Base-by-base conservation (phyloP, 2,329 filamentous ascomycete species). In the Eutypella sp. region DNA sequence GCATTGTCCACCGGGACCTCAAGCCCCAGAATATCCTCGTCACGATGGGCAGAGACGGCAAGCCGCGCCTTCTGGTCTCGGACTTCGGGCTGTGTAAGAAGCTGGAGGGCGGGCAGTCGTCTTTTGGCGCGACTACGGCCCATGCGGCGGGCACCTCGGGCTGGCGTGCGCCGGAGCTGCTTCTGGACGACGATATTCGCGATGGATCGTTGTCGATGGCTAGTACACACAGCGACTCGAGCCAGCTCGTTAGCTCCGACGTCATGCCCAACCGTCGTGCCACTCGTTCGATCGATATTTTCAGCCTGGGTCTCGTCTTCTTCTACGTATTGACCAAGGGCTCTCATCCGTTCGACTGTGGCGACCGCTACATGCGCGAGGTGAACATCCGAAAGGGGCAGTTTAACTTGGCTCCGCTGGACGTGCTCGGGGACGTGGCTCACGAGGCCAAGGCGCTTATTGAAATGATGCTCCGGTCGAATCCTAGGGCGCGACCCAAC, bases 1-100 rank as follows among this genome's bases (percentile, higher is more conserved):
- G 93, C 49, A 96, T 99, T 60, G 95, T 99, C 3, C 93, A 99
- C 64, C 87, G 93, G 44, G 93, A 99, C 61, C 79, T 99, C 59
- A 99, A 99, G 65, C 93, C 93, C 1, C 93, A 99, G 60, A 99
- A 99, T 57, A 97, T 99, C 42, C 75, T 99, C 1, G 90, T 97
- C 48, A 80, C 82, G 27, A 83, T 85, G 71, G 82, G 78, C 54
- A 82, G 85, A 56, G 77, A 82, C 48, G 80, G 81, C 36, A 80
- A 76, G 29, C 84, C 90, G 20, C 85, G 92, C n/a, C 76, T 99
- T 31, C 80, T 99, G 4, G 96, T 99, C 29, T 97, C 93, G 0
- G 93, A 99, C 65, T 99, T 99, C 67, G 93, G 93, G 5, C 79
- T 99, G 1, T 97, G 93, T 66, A 99, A 97, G 74, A 97, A 96